Evolutionary conservation across 306 rosid species (phyloP).

Genomic region (Benincasa hispida): DNA sequence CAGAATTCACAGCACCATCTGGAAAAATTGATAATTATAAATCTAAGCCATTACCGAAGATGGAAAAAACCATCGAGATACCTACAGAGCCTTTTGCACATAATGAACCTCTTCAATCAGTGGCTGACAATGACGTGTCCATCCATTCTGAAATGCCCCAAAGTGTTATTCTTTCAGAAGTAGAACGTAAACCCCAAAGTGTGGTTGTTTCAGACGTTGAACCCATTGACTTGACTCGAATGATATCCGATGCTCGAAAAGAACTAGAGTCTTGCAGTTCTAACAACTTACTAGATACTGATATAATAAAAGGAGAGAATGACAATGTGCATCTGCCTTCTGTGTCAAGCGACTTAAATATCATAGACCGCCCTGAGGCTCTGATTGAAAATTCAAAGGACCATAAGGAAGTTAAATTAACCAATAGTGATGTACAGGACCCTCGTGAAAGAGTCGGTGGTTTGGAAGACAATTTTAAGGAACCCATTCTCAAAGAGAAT

Average conservation of each 20-base stretch:
- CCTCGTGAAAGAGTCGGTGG: slow-evolving; percentile 4
- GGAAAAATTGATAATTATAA: slow-evolving; percentile 18
- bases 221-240: slow-evolving; percentile 9
- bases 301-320: slow-evolving; percentile 24
- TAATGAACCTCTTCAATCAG: slow-evolving; percentile 17
- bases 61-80: slow-evolving; percentile 18
- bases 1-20: slow-evolving; percentile 15
- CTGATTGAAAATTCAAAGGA: slow-evolving; percentile 26
- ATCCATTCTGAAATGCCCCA: slow-evolving; percentile 18
- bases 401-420: slow-evolving; percentile 15
- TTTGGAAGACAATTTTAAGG: slow-evolving; percentile 17
- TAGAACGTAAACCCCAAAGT: slow-evolving; percentile 13
- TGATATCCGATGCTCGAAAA: slow-evolving; percentile 16
- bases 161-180: slow-evolving; percentile 17
- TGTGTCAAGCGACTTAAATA: slow-evolving; percentile 18
- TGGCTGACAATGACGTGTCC: slow-evolving; percentile 15
- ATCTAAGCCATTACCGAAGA: slow-evolving; percentile 13
- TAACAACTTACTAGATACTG: slow-evolving; percentile 15
- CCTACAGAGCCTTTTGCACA: slow-evolving; percentile 18
- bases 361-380: slow-evolving; percentile 22
- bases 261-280: slow-evolving; percentile 11
- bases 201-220: slow-evolving; percentile 19
- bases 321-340: slow-evolving; percentile 20
- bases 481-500: slow-evolving; percentile 16
- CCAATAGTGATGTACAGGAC: slow-evolving; percentile 11